phyloP scores from a whole-genome alignment of 345 rosid species.

The Durio zibethinus region DNA sequence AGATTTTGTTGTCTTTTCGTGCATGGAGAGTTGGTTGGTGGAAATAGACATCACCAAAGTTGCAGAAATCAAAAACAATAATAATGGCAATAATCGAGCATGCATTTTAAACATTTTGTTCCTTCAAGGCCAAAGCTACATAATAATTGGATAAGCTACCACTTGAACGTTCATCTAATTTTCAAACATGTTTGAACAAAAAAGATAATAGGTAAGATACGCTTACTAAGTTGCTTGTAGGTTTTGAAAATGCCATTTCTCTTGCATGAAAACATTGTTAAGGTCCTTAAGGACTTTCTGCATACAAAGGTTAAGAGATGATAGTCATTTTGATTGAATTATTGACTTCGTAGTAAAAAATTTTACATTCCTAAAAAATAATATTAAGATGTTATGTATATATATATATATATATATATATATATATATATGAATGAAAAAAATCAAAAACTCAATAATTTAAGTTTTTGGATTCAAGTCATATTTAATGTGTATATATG shows the following conservation, averaged over 20 bases:
- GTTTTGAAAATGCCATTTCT: neutral
- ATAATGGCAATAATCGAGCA: neutral
- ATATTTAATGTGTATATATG: no score
- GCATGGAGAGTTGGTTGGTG: conserved; percentile 10
- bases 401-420: no score
- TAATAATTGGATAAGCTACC: neutral
- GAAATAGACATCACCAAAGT: neutral
- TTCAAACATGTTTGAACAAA: neutral
- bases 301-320: no score
- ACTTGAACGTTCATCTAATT: neutral
- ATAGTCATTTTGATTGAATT: no score
- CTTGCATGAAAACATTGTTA: neutral
- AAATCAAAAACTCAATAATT: no score
- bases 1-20: neutral
- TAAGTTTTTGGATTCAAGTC: no score
- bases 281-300: no score
- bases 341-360: no score
- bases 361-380: no score
- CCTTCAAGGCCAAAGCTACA: neutral
- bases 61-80: neutral
- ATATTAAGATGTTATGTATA: no score
- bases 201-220: neutral
- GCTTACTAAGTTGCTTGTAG: neutral
- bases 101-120: neutral
- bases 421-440: no score